Conservation (phyloP, 129 eudicot genomes). For the Dittrichia graveolens region DNA sequence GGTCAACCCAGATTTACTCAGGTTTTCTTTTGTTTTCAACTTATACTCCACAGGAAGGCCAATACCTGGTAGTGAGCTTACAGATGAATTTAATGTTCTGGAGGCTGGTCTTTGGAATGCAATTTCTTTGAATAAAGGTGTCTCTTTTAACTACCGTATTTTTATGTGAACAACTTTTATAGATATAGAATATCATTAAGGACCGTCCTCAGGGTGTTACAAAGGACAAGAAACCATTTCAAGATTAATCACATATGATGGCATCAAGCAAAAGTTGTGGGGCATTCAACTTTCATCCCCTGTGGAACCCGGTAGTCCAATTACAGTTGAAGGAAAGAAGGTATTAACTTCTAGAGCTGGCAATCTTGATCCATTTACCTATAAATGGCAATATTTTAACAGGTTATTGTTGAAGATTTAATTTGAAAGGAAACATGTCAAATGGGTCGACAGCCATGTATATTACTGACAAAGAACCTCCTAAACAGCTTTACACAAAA, state of each 20-base stretch:
- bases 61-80: slow-evolving; percentile 83
- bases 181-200: slow-evolving; percentile 3
- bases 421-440: not conserved
- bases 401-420: not conserved
- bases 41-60: slow-evolving; percentile 74
- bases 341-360: slow-evolving; percentile 27
- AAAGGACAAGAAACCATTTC: slow-evolving; percentile 94
- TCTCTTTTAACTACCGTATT: slow-evolving; percentile 6
- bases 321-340: slow-evolving; percentile 82
- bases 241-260: slow-evolving; percentile 88
- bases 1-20: no score
- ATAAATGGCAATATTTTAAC: not conserved
- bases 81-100: slow-evolving; percentile 79
- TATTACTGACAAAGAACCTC: not conserved
- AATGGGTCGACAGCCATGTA: not conserved
- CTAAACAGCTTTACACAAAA: not conserved
- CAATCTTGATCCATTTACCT: not conserved
- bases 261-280: slow-evolving; percentile 82
- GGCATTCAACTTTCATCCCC: slow-evolving; percentile 68
- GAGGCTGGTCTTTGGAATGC: slow-evolving; percentile 96
- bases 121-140: slow-evolving; percentile 77
- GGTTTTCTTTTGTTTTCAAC: no score
- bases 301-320: slow-evolving; percentile 65
- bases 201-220: slow-evolving; percentile 61
- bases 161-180: not conserved